A percentile compares a stretch with the other conserved stretches of the same genome.
Evolutionary conservation across 1,284 basidiomycete genomes (phyloP).

Genomic region (Ganoderma meredithae): DNA sequence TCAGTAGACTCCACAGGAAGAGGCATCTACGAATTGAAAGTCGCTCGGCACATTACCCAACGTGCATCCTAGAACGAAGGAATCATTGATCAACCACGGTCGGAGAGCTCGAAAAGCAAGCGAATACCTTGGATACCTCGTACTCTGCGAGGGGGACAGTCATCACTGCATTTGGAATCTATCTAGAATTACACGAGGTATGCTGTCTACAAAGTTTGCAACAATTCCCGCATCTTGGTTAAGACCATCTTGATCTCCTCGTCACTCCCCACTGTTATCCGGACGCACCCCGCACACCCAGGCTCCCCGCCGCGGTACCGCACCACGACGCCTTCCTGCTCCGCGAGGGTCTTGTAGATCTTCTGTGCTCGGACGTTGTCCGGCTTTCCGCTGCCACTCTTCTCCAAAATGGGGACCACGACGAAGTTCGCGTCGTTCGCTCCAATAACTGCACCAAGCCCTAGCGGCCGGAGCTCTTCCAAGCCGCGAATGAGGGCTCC

Average conservation of each 20-base stretch:
- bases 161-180: not conserved
- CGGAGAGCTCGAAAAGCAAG: too few relatives aligned
- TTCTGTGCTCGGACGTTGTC: constrained; percentile 75
- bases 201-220: constrained; percentile 45
- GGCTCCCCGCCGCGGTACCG: constrained; percentile 87
- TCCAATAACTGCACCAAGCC: constrained; percentile 80
- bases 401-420: constrained; percentile 79
- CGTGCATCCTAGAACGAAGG: too few relatives aligned
- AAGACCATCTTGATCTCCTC: constrained; percentile 77
- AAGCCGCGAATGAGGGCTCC: constrained; percentile 59
- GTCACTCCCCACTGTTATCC: constrained; percentile 91
- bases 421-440: constrained; percentile 94
- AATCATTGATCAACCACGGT: too few relatives aligned
- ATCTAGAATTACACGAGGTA: not conserved
- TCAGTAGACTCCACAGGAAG: too few relatives aligned
- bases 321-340: constrained; percentile 88
- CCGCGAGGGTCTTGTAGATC: constrained; percentile 89
- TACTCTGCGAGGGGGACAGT: too few relatives aligned
- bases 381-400: constrained; percentile 50
- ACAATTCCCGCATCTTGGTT: constrained; percentile 53
- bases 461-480: constrained; percentile 52
- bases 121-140: too few relatives aligned
- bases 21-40: too few relatives aligned
- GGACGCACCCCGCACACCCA: constrained; percentile 89
- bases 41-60: too few relatives aligned